Conservation (phyloP, 164 flowering plant species). For the Magnolia officinalis region DNA sequence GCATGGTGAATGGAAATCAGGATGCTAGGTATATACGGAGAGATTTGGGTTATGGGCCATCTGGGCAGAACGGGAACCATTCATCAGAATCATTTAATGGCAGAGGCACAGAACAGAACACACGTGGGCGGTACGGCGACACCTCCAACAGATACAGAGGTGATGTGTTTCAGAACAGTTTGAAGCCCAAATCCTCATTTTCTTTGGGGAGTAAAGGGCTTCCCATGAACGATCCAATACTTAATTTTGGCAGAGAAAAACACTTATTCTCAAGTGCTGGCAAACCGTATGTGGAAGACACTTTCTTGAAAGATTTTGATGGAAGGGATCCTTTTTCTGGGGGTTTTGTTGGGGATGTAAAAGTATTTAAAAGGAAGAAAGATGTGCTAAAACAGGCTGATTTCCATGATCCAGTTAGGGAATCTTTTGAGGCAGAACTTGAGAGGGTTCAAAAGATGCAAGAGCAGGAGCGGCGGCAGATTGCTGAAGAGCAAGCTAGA, state of each 20-base stretch:
- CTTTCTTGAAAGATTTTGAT: conserved; percentile 46
- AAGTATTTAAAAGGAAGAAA: conserved; percentile 67
- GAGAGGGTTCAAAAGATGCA: conserved; percentile 94
- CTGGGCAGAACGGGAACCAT: conserved; percentile 48
- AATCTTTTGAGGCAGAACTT: conserved; percentile 98
- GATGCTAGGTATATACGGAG: conserved; percentile 39
- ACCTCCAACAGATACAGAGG: conserved; percentile 37
- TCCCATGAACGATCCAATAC: conserved; percentile 42
- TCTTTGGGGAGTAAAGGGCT: conserved; percentile 41
- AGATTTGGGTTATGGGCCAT: conserved; percentile 40
- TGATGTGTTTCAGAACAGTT: conserved; percentile 39
- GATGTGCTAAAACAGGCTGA: conserved; percentile 59
- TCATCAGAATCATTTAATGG: conserved; percentile 30
- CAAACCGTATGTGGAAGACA: conserved; percentile 56
- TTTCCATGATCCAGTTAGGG: conserved; percentile 90
- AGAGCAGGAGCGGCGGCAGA: conserved; percentile 77
- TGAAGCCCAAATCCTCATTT: conserved; percentile 40
- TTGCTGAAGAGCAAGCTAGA: conserved; percentile 81
- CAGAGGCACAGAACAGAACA: conserved; percentile 38
- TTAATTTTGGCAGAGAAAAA: conserved; percentile 61
- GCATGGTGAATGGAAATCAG: conserved; percentile 15
- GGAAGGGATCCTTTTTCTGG: conserved; percentile 64
- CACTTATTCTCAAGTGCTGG: conserved; percentile 43
- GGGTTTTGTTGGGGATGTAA: conserved; percentile 40
- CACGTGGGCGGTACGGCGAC: conserved; percentile 39